Evolutionary conservation across 176 grass and related monocot genomes (phyloP).

Genomic region (bread wheat (Triticum aestivum)): IWGSC_CS_RefSeq_v2.1 NC_057809.1:491557493-491557992

Average conservation of each 20-base stretch:
- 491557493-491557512: constrained; percentile 86
- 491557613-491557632: constrained; percentile 81
- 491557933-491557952: constrained; percentile 41
- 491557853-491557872: constrained; percentile 85
- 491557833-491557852: constrained; percentile 71
- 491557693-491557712: constrained; percentile 75
- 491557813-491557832: constrained; percentile 75
- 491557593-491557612: constrained; percentile 81
- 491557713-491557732: constrained; percentile 77
- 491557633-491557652: constrained; percentile 96
- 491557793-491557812: constrained; percentile 88
- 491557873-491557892: constrained; percentile 86
- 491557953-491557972: constrained; percentile 89
- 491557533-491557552: constrained; percentile 79
- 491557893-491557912: constrained; percentile 48
- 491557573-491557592: constrained; percentile 95
- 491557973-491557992: constrained; percentile 76
- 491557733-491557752: constrained; percentile 81
- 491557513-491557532: constrained; percentile 89
- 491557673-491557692: constrained; percentile 75
- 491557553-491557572: constrained; percentile 68
- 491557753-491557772: constrained; percentile 98
- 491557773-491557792: constrained; percentile 80
- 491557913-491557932: constrained; percentile 43
- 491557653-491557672: constrained; percentile 85